phyloP scores from a whole-genome alignment of 2,329 filamentous ascomycete genomes.

The Leptographium wingfieldii region DNA sequence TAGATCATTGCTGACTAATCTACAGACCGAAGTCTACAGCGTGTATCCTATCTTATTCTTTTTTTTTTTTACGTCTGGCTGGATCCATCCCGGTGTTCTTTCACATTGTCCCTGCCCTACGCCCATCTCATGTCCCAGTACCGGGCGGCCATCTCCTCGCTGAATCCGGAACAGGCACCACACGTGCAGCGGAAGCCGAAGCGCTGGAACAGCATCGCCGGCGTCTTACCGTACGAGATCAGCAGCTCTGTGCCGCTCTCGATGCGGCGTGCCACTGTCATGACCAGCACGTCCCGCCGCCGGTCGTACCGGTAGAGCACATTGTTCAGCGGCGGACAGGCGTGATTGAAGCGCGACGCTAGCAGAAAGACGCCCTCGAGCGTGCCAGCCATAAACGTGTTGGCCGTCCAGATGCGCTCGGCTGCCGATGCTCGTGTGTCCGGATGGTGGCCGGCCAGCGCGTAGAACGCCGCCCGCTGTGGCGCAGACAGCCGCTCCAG shows the following conservation, averaged over 20 bases:
- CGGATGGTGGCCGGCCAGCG: slow-evolving; percentile 21
- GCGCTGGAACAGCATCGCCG: slow-evolving; percentile 9
- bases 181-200: slow-evolving; percentile 15
- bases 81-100: slow-evolving; percentile 1
- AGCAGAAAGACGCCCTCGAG: slow-evolving; percentile 17
- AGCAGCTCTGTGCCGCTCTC: slow-evolving; percentile 12
- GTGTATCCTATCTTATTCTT: too few species aligned
- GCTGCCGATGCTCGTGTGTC: slow-evolving; percentile 4
- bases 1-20: too few species aligned
- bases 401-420: slow-evolving; percentile 19
- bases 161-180: slow-evolving; percentile 10
- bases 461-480: slow-evolving; percentile 21
- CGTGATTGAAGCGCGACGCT: slow-evolving; percentile 46
- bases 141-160: slow-evolving; percentile 2
- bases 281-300: slow-evolving; percentile 22
- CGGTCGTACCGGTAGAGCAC: slow-evolving; percentile 31
- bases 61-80: too few species aligned
- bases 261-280: slow-evolving; percentile 20
- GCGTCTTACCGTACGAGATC: slow-evolving; percentile 15
- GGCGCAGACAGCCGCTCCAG: slow-evolving; percentile 22
- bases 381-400: slow-evolving; percentile 11
- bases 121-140: background rate
- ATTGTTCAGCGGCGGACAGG: slow-evolving; percentile 31
- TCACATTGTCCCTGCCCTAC: background rate
- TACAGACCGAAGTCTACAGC: too few species aligned